These are phyloP conservation scores for Saraca asoca DNA, from an alignment of 331 rosid genomes.

Conservation along the genomic window DNA sequence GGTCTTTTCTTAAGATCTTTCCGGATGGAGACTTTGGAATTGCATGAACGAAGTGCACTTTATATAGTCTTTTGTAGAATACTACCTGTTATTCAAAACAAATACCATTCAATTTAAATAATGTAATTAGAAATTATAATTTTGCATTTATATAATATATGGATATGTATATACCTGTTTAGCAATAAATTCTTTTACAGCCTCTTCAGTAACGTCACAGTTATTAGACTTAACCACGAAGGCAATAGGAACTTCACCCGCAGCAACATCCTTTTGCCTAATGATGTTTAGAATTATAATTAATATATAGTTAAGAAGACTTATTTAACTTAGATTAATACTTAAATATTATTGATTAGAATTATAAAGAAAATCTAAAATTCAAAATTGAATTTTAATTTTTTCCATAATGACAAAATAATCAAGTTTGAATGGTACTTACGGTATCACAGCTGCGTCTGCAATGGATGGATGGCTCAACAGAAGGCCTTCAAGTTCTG, in stretches of 20 bases:
- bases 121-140: slow-evolving; percentile 10
- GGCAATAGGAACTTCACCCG: slow-evolving; percentile 94
- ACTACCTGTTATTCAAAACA: slow-evolving; percentile 63
- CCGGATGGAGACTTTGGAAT: slow-evolving; percentile 83
- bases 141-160: background rate
- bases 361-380: no score
- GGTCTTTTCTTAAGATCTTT: slow-evolving; percentile 78
- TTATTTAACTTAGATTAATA: no score
- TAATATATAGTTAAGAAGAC: background rate
- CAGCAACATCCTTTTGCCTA: slow-evolving; percentile 81
- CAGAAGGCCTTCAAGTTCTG: slow-evolving; percentile 86
- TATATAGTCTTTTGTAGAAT: slow-evolving; percentile 77
- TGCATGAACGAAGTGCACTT: slow-evolving; percentile 65
- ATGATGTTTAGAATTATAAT: background rate
- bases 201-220: slow-evolving; percentile 62
- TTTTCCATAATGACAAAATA: no score
- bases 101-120: slow-evolving; percentile 10
- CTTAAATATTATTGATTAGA: no score
- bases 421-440: slow-evolving; percentile 33
- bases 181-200: slow-evolving; percentile 67
- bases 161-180: slow-evolving; percentile 55
- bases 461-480: slow-evolving; percentile 76
- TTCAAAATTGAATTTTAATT: no score
- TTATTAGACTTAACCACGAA: slow-evolving; percentile 72
- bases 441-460: slow-evolving; percentile 97